Base-by-base conservation (phyloP, 495 filamentous ascomycete genomes). In the Annulohypoxylon stygium region DNA sequence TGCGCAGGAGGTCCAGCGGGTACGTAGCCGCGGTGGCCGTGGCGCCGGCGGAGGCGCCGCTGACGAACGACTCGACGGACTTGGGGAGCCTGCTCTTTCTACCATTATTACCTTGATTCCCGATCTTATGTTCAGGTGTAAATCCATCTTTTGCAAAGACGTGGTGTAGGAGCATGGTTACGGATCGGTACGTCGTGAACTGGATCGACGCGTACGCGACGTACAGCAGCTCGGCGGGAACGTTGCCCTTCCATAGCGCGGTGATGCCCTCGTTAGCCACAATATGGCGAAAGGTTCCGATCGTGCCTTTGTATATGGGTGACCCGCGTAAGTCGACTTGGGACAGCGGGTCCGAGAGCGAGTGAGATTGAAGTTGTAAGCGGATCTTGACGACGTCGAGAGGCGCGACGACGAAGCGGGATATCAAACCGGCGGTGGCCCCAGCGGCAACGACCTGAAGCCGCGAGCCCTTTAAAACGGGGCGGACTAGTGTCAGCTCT, bases 301-400 rank as follows among this genome's bases (percentile, higher is more conserved):
- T 64, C 0, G 95, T 96, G 69, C 94, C 93, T 76, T 90, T 92
- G 82, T 93, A 95, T 14, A 92, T 81, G 45, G 91, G 92, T 7
- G 90, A 90, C 60, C 82, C 79, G 69, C 69, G 76, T 55, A 87
- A 79, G 76, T 82, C 74, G 53, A 74, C 75, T 61, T 87, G 83
- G 25, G 88, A 86, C 2, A 86, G 74, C 4, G 92, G 90, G 74
- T 93, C 90, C 61, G 89, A 89, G 66, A 92, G 88, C 16, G 93
- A 93, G 82, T 94, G 91, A 54, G 90, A 90, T 82, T 97, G 94
- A 41, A 97, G 87, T 77, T 97, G 94, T 53, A 97, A 90, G n/a
- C 94, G 91, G 82, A 97, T 97, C 85, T 98, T 98, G 82, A 97
- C 89, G 67, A 98, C 94, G 81, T 98, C 94, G 61, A 98, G 91